Evolutionary conservation across 805 yeast species (phyloP).

Genomic region (Pichia deserticola): DNA sequence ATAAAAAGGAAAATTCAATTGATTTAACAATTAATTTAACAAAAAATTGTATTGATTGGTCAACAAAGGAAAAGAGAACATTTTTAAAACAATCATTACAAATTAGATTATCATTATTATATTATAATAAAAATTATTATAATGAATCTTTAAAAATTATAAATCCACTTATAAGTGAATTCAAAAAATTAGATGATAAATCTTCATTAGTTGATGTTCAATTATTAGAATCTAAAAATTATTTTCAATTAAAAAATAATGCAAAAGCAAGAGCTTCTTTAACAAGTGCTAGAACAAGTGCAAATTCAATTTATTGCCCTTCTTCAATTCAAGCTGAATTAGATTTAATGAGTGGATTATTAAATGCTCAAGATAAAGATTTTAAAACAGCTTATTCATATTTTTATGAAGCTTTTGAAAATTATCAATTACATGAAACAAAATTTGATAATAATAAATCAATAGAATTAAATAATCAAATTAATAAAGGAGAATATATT

Average conservation of each 20-base stretch:
- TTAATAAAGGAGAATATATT: not conserved
- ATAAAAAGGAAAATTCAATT: conserved; percentile 32
- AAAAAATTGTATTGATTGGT: conserved; percentile 81
- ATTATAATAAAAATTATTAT: conserved; percentile 56
- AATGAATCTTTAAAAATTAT: conserved; percentile 68
- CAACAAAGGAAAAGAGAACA: conserved; percentile 71
- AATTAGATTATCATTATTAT: conserved; percentile 70
- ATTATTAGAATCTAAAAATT: conserved; percentile 80
- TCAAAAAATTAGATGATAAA: conserved; percentile 92
- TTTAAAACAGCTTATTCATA: conserved; percentile 94
- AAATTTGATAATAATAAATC: not conserved
- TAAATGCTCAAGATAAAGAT: conserved; percentile 95
- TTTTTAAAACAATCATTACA: conserved; percentile 86
- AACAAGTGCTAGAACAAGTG: conserved; percentile 93
- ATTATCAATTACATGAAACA: conserved; percentile 48
- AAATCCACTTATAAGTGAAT: conserved; percentile 66
- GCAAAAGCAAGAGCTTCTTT: conserved; percentile 88
- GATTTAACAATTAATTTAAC: conserved; percentile 70
- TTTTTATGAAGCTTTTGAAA: conserved; percentile 92
- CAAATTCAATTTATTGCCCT: conserved; percentile 94
- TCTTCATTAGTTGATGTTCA: conserved; percentile 94
- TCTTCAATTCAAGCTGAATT: conserved; percentile 90
- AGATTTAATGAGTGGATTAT: conserved; percentile 90
- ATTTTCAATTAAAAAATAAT: conserved; percentile 83
- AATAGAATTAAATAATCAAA: not conserved